A percentile compares a stretch with the other conserved stretches of the same genome.
phyloP scores from a whole-genome alignment of 768 basidiomycete genomes.

The Mycena amicta region DNA sequence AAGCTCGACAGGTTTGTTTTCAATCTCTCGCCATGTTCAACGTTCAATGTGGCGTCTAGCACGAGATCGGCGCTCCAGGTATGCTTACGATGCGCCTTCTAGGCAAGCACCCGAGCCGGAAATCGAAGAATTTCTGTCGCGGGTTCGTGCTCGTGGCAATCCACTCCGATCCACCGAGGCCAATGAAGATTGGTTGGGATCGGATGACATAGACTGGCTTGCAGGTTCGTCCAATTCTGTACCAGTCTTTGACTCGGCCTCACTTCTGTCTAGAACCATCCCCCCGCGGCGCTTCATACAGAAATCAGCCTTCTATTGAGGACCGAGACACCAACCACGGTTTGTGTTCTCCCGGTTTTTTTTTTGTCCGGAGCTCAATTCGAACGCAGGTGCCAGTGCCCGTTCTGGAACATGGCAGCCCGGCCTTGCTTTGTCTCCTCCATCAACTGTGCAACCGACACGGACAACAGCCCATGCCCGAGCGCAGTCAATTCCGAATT shows the following conservation, averaged over 20 bases:
- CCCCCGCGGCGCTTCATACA: no score
- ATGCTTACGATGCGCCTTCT: no score
- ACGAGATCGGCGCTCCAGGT: no score
- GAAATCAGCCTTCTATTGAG: no score
- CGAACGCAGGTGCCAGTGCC: no score
- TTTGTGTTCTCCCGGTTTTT: no score
- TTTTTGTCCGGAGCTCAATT: no score
- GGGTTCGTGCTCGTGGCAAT: neutral
- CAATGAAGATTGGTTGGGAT: neutral
- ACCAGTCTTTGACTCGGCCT: no score
- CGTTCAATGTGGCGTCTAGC: neutral
- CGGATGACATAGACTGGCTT: neutral
- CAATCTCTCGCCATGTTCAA: neutral
- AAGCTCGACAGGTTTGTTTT: neutral
- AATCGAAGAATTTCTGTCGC: neutral
- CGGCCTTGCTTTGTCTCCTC: constrained; percentile 17
- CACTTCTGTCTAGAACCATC: no score
- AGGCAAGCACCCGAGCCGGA: neutral
- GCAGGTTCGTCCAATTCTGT: no score
- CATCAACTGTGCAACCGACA: constrained; percentile 18
- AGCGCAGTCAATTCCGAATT: constrained; percentile 18
- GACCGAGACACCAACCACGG: no score
- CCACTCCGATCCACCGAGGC: neutral
- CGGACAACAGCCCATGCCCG: constrained; percentile 21
- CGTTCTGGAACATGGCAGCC: constrained; percentile 13